Evolutionary conservation across 306 rosid species (phyloP).

Genomic region (Corylus avellana): DNA sequence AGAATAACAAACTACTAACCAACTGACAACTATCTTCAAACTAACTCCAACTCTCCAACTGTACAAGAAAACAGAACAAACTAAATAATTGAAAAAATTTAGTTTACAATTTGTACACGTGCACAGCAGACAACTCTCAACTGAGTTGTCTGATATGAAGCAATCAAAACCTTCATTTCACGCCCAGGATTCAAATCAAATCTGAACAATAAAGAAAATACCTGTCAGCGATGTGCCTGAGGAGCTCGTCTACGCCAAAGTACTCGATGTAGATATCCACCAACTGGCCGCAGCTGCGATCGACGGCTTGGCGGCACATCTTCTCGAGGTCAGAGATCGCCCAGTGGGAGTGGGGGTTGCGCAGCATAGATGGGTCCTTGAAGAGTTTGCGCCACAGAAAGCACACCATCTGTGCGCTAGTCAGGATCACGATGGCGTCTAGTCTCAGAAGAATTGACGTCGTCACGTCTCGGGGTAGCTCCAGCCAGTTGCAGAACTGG

Average conservation of each 20-base stretch:
- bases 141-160: too few species aligned
- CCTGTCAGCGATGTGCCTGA: conserved; percentile 46
- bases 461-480: conserved; percentile 54
- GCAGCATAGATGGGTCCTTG: conserved; percentile 54
- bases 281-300: conserved; percentile 50
- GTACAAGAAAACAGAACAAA: too few species aligned
- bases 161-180: too few species aligned
- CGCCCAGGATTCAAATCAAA: not conserved
- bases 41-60: too few species aligned
- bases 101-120: too few species aligned
- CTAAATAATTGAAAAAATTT: too few species aligned
- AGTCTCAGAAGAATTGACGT: conserved; percentile 46
- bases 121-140: too few species aligned
- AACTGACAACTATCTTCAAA: too few species aligned
- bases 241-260: conserved; percentile 43
- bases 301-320: conserved; percentile 52
- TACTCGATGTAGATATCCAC: conserved; percentile 37
- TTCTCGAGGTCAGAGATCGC: conserved; percentile 1
- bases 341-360: not conserved
- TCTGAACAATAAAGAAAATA: conserved; percentile 14
- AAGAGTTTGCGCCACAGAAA: conserved; percentile 53
- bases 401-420: conserved; percentile 48
- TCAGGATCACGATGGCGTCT: conserved; percentile 37
- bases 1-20: too few species aligned
- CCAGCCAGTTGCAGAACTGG: conserved; percentile 43